Evolutionary conservation across 2,329 filamentous ascomycete genomes (phyloP).

Genomic region (Sarocladiaceae sp.): DNA sequence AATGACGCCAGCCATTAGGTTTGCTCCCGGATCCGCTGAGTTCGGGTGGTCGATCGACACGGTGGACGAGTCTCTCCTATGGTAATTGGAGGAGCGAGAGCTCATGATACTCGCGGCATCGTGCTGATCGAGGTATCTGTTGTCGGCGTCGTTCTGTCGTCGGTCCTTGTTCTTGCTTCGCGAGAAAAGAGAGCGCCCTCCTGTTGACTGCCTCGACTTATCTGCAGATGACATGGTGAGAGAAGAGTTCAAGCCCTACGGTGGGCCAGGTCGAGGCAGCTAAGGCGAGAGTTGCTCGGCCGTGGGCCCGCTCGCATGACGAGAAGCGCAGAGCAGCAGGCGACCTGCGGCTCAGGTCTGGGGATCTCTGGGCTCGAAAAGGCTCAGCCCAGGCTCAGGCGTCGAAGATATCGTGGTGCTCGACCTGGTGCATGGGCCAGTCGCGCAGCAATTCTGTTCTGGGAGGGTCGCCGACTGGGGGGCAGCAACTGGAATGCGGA

Average conservation of each 20-base stretch:
- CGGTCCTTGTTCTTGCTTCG: constrained; percentile 74
- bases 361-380: background rate
- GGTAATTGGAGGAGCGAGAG: constrained; percentile 62
- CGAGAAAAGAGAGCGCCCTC: constrained; percentile 76
- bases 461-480: no score
- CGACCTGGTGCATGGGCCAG: constrained; percentile 3
- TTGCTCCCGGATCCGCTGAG: constrained; percentile 55
- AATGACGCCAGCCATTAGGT: constrained; percentile 74
- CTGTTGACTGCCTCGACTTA: constrained; percentile 75
- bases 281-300: constrained; percentile 16
- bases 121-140: constrained; percentile 48
- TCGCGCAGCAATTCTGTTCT: constrained; percentile 1
- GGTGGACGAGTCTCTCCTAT: constrained; percentile 66
- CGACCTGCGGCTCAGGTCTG: constrained; percentile 1
- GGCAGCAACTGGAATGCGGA: no score
- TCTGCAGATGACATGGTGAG: constrained; percentile 57
- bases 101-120: constrained; percentile 55
- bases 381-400: background rate
- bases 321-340: constrained; percentile 6
- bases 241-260: constrained; percentile 10
- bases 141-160: constrained; percentile 54
- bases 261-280: background rate
- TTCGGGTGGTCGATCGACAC: constrained; percentile 64
- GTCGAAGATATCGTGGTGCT: background rate
- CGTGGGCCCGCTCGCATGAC: constrained; percentile 11